Base-by-base conservation (phyloP, 495 filamentous ascomycete genomes). In the Aspergillus wentii region DNA sequence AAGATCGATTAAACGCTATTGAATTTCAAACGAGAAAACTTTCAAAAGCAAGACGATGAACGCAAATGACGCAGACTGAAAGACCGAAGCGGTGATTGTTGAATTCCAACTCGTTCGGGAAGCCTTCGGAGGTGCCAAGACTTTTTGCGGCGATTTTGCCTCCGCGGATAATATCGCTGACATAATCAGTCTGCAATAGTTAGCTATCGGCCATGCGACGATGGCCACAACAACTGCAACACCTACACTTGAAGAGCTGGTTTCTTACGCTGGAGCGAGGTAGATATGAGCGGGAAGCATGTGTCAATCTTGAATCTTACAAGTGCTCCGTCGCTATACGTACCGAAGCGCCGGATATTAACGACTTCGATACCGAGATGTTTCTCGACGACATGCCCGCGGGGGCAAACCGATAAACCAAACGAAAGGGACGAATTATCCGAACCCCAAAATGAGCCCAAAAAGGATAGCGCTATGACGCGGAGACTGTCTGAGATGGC, bases 401-500 rank as follows among this genome's bases (percentile, higher is more conserved):
- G 27, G 28, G 46, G 52, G 37, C 56, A 58, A 33, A 49, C 52
- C 43, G 43, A 43, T 8, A 51, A 60, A 10, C 10, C 35, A 10
- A 26, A 53, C 3, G 30, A 48, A 3, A 33, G 52, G 8, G 26
- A 49, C n/a, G 37, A 51, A 11, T 8, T 9, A 4, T 30, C 36
- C 7, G 14, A 37, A 14, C 14, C 29, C 3, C 14, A 47, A 18
- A 38, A 65, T 32, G 40, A 59, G 4, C 41, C 47, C 1, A 33
- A 61, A 33, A 46, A 54, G 17, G 44, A 64, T 38, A 78, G 86
- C 3, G 75, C 86, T 14, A 84, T 95, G 85, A 71, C 79, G 3
- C 70, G 83, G 22, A 78, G 86, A 17, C 70, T 95, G 18, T 68
- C 79, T 28, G 72, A 87, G 54, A 85, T 92, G 56, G 90, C 85